These are phyloP conservation scores for Jatropha curcas DNA, from an alignment of 345 rosid species.

Conservation along the genomic window DNA sequence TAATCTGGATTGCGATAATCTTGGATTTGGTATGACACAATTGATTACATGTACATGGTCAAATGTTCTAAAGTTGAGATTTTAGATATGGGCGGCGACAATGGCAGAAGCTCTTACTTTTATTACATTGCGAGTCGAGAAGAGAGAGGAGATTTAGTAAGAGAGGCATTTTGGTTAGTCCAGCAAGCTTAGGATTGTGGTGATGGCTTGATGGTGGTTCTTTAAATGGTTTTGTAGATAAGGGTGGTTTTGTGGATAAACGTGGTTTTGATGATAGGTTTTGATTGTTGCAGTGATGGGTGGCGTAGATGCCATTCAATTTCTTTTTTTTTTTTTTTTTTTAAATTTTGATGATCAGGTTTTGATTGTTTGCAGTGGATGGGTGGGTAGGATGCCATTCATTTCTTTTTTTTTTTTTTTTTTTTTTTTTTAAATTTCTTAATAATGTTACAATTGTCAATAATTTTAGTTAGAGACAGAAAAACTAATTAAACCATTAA, in stretches of 20 bases:
- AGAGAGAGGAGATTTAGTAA: conserved; percentile 34
- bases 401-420: no score
- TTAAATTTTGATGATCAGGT: no score
- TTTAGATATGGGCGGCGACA: conserved; percentile 47
- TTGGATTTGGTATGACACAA: conserved; percentile 64
- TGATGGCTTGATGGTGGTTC: conserved; percentile 36
- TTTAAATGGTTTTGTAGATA: no score
- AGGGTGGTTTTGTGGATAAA: conserved; percentile 54
- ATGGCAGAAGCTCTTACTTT: conserved; percentile 26
- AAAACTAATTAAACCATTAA: no score
- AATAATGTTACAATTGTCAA: background rate
- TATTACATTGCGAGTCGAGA: conserved; percentile 41
- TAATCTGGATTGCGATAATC: conserved; percentile 79
- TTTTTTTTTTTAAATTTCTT: no score
- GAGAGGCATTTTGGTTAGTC: conserved; percentile 43
- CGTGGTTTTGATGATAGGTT: conserved; percentile 62
- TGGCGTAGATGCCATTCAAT: conserved; percentile 83
- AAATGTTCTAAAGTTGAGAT: conserved; percentile 47
- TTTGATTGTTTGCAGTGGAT: no score
- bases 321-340: no score
- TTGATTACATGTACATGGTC: conserved; percentile 77
- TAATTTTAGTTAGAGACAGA: no score
- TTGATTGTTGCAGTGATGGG: conserved; percentile 77
- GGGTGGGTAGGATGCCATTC: no score
- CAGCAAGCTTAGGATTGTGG: conserved; percentile 36